Evolutionary conservation across 768 basidiomycete species (phyloP), one percentile per base, ranked within the genome.

Genomic region (Floccularia luteovirens): DNA sequence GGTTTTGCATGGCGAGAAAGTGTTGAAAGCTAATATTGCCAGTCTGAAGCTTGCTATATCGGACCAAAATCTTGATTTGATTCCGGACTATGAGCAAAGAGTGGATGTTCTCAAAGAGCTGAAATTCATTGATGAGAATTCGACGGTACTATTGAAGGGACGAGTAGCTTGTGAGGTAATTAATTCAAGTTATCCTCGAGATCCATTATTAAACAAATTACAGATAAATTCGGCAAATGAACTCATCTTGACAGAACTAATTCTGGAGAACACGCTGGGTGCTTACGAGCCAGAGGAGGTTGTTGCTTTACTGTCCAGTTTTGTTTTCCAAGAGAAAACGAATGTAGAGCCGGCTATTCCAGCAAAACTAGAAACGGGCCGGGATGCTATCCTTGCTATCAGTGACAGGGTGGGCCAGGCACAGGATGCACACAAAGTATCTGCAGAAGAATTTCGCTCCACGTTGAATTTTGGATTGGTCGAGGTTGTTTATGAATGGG

Each of bases 201-300:
- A 39, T 11, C 16, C 16, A 16, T 43, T 28, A 19, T 28, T 17
- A 21, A 20, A 14, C 30, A 22, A 32, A 12, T 40, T 28, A 21
- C 52, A 97, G 93, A 98, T 99, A 57, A 99, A 99, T 57, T 97
- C 94, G 5, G 90, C 86, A n/a, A 90, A 90, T 46, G 96, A 98
- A 53, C 85, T 99, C 19, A 77, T 99, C 35, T 69, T 98, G 34
- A 99, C 96, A 0, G 96, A 99, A 54, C 76, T 99, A 37, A 94
- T 99, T 41, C 73, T 98, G 38, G 96, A 99, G 54, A 99, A 99
- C 54, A 86, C 88, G 0, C 68, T 98, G 21, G 90, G 90, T 4
- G 66, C 68, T 11, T 98, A 89, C 56, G 91, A 91, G 33, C 90
- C 96, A 0, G 90, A 91, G 58, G 96, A 98, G 62, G 90, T 94